Conservation (phyloP, 768 basidiomycete genomes). For the Leucosporidium yakuticum region DNA sequence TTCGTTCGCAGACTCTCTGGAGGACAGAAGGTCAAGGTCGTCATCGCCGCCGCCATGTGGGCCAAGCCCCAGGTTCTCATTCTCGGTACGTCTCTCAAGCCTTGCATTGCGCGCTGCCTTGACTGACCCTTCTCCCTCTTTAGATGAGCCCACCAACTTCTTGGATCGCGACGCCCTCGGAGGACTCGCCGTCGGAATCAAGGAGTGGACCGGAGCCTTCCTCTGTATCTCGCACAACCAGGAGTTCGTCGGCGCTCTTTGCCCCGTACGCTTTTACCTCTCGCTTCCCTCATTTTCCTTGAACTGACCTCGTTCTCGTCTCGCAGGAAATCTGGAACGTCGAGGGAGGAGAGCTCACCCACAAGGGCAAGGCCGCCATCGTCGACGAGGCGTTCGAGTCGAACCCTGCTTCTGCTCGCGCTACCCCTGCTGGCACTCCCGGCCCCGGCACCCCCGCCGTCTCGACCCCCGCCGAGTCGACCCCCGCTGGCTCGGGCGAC, state of each 20-base stretch:
- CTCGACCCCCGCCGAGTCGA: slow-evolving; percentile 14
- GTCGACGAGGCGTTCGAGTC: slow-evolving; percentile 72
- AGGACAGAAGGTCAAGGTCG: slow-evolving; percentile 78
- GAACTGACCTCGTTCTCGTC: slow-evolving; percentile 37
- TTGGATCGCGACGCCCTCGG: slow-evolving; percentile 93
- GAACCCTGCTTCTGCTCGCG: slow-evolving; percentile 21
- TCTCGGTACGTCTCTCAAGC: slow-evolving; percentile 17
- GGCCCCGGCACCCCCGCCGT: slow-evolving; percentile 15
- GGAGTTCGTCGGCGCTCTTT: slow-evolving; percentile 43
- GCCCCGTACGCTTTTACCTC: slow-evolving; percentile 27
- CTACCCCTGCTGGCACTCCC: slow-evolving; percentile 20
- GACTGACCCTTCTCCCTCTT: slow-evolving; percentile 39
- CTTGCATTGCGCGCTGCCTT: background rate
- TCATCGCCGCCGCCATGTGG: slow-evolving; percentile 82
- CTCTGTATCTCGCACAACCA: slow-evolving; percentile 82
- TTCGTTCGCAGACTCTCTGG: slow-evolving; percentile 57
- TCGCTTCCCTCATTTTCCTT: slow-evolving; percentile 25
- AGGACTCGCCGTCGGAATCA: slow-evolving; percentile 88
- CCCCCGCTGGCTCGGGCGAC: slow-evolving; percentile 32
- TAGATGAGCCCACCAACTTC: slow-evolving; percentile 86
- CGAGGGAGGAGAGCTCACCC: slow-evolving; percentile 73
- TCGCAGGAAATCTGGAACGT: slow-evolving; percentile 94
- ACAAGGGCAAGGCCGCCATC: slow-evolving; percentile 78
- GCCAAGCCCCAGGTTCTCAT: slow-evolving; percentile 72
- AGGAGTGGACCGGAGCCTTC: slow-evolving; percentile 88